Conservation (phyloP, 305 asterid species). For the Solanum chacoense region DNA sequence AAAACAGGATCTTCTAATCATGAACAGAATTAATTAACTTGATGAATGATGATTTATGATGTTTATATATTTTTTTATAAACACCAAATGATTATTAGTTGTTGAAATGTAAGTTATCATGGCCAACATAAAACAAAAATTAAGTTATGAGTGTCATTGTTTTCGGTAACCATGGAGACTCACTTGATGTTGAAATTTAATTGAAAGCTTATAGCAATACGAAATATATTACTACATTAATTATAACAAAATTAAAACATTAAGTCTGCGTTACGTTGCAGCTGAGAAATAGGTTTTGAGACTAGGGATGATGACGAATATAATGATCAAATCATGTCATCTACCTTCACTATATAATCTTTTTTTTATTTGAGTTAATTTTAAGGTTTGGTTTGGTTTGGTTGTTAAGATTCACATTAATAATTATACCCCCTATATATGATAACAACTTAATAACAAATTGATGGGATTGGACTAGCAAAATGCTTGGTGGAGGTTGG, state of each 20-base stretch:
- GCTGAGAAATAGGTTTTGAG: background rate
- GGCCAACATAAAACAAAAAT: background rate
- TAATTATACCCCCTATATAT: background rate
- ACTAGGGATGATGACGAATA: background rate
- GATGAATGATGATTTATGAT: background rate
- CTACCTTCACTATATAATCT: conserved; percentile 2
- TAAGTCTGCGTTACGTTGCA: conserved; percentile 5
- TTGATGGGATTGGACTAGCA: background rate
- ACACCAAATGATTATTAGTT: background rate
- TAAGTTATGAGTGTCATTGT: background rate
- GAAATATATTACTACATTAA: background rate
- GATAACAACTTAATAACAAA: conserved; percentile 12
- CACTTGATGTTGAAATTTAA: conserved; percentile 1
- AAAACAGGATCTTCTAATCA: background rate
- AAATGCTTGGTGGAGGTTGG: background rate
- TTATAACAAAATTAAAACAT: background rate
- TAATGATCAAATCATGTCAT: conserved; percentile 12
- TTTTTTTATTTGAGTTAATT: background rate
- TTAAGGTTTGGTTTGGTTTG: conserved; percentile 7
- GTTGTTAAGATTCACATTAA: conserved; percentile 2
- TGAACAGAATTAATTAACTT: background rate
- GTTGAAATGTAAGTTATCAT: background rate
- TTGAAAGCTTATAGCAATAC: background rate
- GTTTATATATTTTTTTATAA: background rate
- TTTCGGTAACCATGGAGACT: background rate